Percentiles rank a stretch among this genome's conserved stretches.
Conservation (phyloP, 345 rosid species). For the Salix dunnii region DNA sequence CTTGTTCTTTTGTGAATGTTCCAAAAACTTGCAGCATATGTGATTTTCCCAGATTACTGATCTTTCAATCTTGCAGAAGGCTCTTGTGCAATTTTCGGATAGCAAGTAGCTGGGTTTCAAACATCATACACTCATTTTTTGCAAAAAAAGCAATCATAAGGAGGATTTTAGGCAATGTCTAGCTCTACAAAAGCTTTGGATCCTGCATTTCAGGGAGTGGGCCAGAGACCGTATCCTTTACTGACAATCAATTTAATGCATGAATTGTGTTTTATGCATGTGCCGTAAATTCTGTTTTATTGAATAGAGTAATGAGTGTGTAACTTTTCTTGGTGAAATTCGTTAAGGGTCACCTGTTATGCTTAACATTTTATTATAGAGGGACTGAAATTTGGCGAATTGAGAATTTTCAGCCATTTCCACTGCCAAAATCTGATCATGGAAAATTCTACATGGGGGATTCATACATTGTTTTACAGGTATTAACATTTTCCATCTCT, state of each 20-base stretch:
- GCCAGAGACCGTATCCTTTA: constrained; percentile 90
- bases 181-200: constrained; percentile 71
- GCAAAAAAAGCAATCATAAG: constrained; percentile 2
- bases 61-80: constrained; percentile 15
- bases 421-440: constrained; percentile 75
- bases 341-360: constrained; percentile 24
- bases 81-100: constrained; percentile 12
- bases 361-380: constrained; percentile 57
- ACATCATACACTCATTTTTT: not conserved
- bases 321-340: not conserved
- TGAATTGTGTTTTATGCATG: not conserved
- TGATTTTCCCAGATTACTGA: not conserved
- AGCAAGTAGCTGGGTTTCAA: constrained; percentile 11
- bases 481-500: constrained; percentile 15
- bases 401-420: constrained; percentile 88
- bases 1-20: not conserved
- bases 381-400: constrained; percentile 98
- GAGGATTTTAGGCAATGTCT: constrained; percentile 52
- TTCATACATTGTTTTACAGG: constrained; percentile 92
- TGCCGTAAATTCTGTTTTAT: not conserved
- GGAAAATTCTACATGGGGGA: constrained; percentile 98
- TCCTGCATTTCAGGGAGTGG: constrained; percentile 95
- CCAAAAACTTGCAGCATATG: not conserved
- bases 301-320: not conserved
- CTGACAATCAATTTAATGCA: not conserved